Evolutionary conservation across 2,329 filamentous ascomycete genomes (phyloP), one percentile per base, ranked within the genome.

Genomic region (Pseudofabraea citricarpa): DNA sequence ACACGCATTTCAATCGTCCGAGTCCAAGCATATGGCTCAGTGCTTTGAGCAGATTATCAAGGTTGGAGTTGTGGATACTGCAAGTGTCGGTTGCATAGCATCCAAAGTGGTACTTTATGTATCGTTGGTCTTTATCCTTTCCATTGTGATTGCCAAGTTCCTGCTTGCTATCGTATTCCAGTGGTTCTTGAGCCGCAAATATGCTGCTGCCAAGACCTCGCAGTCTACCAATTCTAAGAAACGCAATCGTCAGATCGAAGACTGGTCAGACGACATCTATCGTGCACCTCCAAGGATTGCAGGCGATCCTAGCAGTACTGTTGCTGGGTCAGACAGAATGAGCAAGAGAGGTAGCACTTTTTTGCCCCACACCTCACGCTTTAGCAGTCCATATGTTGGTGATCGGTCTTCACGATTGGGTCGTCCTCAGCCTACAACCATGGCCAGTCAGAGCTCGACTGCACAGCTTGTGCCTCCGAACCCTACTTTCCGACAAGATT

Each of bases 191-290:
- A 86, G 87, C 62, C 83, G 85, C 54, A 84, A 83, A 51, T 97
- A 91, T 60, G 90, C 85, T 3, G 88, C 91, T 1, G 70, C 77
- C 37, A 95, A 88, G 66, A 95, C 91, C 1, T 91, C 88, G 2
- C 84, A 95, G 64, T 81, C 81, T 13, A 81, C 83, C 5, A 81
- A 93, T 62, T 80, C 83, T 52, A 90, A 91, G 63, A 85, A 90
- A 67, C 83, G 93, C 46, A 85, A 90, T 55, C 82, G 85, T 55
- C 90, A 97, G 68, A 98, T 98, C 52, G 93, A 98, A 64, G 91
- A 96, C 57, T 98, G 93, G 93, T 85, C 85, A 12, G 88, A 97
- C 52, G 93, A 98, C 60, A 98, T 98, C 56, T 97, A 98, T 65
- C 86, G 90, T 33, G 87, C 91, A 3, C 89, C 90, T 19, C 83